Conservation (phyloP, 306 rosid species). For the Quercus dentata region DNA sequence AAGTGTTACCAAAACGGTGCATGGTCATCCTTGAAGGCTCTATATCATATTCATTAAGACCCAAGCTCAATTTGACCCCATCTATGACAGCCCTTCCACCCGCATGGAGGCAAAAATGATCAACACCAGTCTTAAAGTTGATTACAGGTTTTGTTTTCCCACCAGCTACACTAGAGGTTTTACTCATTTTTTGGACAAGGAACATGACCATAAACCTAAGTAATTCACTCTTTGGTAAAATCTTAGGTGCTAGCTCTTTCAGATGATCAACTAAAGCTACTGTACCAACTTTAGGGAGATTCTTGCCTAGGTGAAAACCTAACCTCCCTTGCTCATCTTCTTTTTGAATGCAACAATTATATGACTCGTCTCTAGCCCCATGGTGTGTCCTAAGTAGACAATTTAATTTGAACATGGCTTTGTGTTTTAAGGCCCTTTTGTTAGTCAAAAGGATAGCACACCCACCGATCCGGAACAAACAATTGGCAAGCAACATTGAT, state of each 20-base stretch:
- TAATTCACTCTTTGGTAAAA: conserved; percentile 67
- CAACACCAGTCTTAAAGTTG: conserved; percentile 63
- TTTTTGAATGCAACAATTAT: conserved; percentile 58
- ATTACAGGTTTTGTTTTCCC: conserved; percentile 32
- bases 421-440: conserved; percentile 40
- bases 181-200: conserved; percentile 24
- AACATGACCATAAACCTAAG: conserved; percentile 36
- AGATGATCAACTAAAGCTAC: conserved; percentile 76
- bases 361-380: conserved; percentile 71
- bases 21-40: conserved; percentile 93
- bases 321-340: conserved; percentile 65
- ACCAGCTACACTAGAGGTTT: neutral
- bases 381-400: conserved; percentile 74
- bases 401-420: conserved; percentile 46
- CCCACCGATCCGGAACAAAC: conserved; percentile 73
- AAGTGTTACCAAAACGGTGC: conserved; percentile 86
- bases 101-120: conserved; percentile 80
- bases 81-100: conserved; percentile 93
- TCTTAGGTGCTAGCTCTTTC: conserved; percentile 56
- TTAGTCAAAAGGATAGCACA: conserved; percentile 65
- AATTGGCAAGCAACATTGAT: conserved; percentile 75
- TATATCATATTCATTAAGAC: conserved; percentile 53
- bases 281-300: conserved; percentile 81
- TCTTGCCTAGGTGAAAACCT: conserved; percentile 63
- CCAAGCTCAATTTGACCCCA: conserved; percentile 65